A percentile compares a stretch with the other conserved stretches of the same genome.
These are phyloP conservation scores for Penicillium sp. DNA, from an alignment of 2,329 filamentous ascomycete species.

Conservation along the genomic window DNA sequence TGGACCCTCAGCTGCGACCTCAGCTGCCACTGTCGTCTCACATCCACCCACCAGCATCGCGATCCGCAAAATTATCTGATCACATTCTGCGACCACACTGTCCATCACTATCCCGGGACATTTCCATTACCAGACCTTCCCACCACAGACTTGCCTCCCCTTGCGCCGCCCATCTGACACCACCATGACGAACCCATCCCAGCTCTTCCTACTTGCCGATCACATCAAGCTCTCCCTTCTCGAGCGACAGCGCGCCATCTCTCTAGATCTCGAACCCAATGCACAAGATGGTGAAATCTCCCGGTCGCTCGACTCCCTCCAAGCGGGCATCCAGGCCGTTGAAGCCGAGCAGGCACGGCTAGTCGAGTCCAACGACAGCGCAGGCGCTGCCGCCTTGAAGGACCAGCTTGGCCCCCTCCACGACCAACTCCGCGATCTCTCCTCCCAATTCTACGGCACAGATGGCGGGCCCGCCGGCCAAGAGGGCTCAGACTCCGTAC, in stretches of 20 bases:
- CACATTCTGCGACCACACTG: neutral
- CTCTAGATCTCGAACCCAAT: slow-evolving; percentile 74
- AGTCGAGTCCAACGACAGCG: slow-evolving; percentile 56
- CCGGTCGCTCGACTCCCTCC: slow-evolving; percentile 82
- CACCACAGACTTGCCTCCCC: neutral
- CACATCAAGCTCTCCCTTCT: slow-evolving; percentile 95
- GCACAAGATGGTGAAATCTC: slow-evolving; percentile 88
- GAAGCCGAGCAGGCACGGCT: slow-evolving; percentile 66
- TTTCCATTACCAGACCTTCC: neutral
- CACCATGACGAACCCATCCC: slow-evolving; percentile 59
- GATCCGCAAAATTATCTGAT: slow-evolving; percentile 1
- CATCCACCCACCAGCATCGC: slow-evolving; percentile 9
- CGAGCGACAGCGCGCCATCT: slow-evolving; percentile 83
- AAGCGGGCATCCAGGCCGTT: slow-evolving; percentile 73
- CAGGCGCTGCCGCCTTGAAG: slow-evolving; percentile 53
- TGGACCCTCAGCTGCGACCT: slow-evolving; percentile 6
- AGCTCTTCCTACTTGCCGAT: slow-evolving; percentile 90
- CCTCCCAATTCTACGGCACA: slow-evolving; percentile 75
- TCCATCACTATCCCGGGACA: neutral
- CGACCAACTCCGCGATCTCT: slow-evolving; percentile 74
- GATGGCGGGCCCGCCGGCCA: slow-evolving; percentile 59
- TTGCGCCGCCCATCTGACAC: slow-evolving; percentile 23
- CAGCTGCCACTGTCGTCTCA: slow-evolving; percentile 15
- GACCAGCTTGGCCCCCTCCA: slow-evolving; percentile 70
- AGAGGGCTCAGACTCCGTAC: slow-evolving; percentile 44